phyloP scores from a whole-genome alignment of 257 asterid genomes.

The Capsicum chinense region DNA sequence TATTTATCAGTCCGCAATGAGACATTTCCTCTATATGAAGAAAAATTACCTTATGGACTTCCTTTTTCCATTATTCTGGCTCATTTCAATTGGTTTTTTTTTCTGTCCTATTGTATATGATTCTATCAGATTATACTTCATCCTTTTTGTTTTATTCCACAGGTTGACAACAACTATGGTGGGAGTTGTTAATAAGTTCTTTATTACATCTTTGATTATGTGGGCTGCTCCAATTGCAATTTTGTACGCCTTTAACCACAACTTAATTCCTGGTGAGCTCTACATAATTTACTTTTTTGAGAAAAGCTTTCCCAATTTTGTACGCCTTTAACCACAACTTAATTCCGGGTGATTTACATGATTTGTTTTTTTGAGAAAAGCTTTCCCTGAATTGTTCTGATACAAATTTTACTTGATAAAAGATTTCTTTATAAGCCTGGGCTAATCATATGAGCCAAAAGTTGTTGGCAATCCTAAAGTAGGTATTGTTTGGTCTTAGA shows the following conservation, averaged over 20 bases:
- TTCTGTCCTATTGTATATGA: not conserved
- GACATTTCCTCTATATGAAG: not conserved
- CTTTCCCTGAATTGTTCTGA: constrained; percentile 1
- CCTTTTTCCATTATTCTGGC: not conserved
- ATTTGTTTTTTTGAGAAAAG: not conserved
- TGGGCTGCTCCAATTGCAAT: constrained; percentile 68
- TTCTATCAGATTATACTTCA: not conserved
- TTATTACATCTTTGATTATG: constrained; percentile 63
- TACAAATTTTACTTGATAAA: not conserved
- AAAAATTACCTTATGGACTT: not conserved
- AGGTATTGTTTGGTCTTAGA: not conserved
- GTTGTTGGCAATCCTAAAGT: not conserved
- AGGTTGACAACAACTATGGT: constrained; percentile 48
- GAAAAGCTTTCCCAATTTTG: not conserved
- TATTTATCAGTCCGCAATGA: no score
- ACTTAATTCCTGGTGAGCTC: constrained; percentile 64
- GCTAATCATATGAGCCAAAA: not conserved
- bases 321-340: no score
- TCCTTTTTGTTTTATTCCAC: not conserved
- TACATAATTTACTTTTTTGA: not conserved
- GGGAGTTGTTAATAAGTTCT: constrained; percentile 69
- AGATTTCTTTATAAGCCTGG: not conserved
- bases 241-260: constrained; percentile 63
- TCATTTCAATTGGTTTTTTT: not conserved
- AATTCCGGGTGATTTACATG: no score